Evolutionary conservation across 2,329 filamentous ascomycete genomes (phyloP).

Genomic region (Colletotrichum zoysiae): DNA sequence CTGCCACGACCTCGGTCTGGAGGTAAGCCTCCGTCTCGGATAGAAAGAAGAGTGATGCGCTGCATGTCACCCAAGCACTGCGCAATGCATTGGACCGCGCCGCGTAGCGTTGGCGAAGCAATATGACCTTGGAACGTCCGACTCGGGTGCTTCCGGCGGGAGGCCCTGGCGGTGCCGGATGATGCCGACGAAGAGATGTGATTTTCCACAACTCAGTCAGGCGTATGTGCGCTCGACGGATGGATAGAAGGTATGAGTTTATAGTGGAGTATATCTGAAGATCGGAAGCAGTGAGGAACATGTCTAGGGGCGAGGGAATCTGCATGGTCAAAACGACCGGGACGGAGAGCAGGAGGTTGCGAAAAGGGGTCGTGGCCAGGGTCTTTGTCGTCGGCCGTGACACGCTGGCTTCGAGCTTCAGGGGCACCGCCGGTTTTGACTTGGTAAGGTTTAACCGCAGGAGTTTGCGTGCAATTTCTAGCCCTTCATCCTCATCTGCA

Average conservation of each 20-base stretch:
- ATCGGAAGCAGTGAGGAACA: slow-evolving; percentile 85
- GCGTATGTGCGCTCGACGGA: slow-evolving; percentile 87
- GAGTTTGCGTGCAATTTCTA: slow-evolving; percentile 85
- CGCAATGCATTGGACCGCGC: slow-evolving; percentile 77
- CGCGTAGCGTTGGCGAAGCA: slow-evolving; percentile 74
- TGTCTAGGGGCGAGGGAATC: slow-evolving; percentile 83
- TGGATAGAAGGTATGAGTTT: slow-evolving; percentile 86
- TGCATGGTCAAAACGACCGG: slow-evolving; percentile 78
- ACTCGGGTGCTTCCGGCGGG: slow-evolving; percentile 71
- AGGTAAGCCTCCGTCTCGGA: slow-evolving; percentile 90
- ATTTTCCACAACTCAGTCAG: slow-evolving; percentile 90
- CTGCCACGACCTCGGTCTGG: slow-evolving; percentile 87
- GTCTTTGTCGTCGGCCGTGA: slow-evolving; percentile 47
- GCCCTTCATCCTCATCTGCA: slow-evolving; percentile 82
- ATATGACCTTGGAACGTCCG: slow-evolving; percentile 70
- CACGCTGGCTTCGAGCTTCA: slow-evolving; percentile 53
- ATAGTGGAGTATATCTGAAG: slow-evolving; percentile 85
- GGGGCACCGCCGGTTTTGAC: slow-evolving; percentile 54
- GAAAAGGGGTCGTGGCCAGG: slow-evolving; percentile 72
- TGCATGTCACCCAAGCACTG: slow-evolving; percentile 89
- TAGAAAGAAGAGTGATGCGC: slow-evolving; percentile 88
- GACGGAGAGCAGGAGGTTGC: slow-evolving; percentile 84
- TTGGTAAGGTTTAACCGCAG: slow-evolving; percentile 76
- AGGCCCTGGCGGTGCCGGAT: slow-evolving; percentile 78
- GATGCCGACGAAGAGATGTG: slow-evolving; percentile 79